Conservation (phyloP, 2,329 filamentous ascomycete genomes). For the Penicillium digitatum region DNA sequence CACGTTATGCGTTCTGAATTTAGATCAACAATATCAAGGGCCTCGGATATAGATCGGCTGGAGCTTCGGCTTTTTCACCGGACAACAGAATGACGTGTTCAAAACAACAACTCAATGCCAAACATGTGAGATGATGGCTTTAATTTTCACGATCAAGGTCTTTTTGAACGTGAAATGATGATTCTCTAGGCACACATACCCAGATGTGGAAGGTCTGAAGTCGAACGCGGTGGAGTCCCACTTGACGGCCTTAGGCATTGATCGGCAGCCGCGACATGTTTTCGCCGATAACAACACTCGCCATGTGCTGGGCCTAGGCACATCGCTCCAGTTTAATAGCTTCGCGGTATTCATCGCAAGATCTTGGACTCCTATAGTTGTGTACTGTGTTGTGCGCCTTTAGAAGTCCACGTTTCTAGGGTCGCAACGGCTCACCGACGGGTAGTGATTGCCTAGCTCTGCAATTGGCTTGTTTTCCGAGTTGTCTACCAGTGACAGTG, state of each 20-base stretch:
- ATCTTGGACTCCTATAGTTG: neutral
- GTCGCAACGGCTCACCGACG: neutral
- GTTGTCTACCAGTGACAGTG: neutral
- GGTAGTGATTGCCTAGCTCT: neutral
- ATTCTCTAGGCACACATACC: conserved; percentile 1
- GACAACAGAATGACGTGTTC: neutral
- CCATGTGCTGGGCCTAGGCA: neutral
- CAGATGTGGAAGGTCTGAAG: neutral
- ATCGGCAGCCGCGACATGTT: conserved; percentile 10
- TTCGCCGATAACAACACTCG: conserved; percentile 9
- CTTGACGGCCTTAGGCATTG: conserved; percentile 1
- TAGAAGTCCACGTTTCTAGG: neutral
- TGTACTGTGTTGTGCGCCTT: neutral
- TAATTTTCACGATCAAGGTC: neutral
- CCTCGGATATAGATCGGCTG: conserved; percentile 3
- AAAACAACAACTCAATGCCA: neutral
- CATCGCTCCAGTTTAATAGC: neutral
- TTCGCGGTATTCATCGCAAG: neutral
- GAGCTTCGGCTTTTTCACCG: neutral
- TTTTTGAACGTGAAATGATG: neutral
- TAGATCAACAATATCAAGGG: neutral
- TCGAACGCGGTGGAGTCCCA: conserved; percentile 3
- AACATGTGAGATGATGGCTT: neutral
- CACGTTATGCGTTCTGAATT: neutral
- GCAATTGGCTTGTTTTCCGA: neutral